These are phyloP conservation scores for Podospora australis DNA, from an alignment of 495 filamentous ascomycete species.

Conservation along the genomic window DNA sequence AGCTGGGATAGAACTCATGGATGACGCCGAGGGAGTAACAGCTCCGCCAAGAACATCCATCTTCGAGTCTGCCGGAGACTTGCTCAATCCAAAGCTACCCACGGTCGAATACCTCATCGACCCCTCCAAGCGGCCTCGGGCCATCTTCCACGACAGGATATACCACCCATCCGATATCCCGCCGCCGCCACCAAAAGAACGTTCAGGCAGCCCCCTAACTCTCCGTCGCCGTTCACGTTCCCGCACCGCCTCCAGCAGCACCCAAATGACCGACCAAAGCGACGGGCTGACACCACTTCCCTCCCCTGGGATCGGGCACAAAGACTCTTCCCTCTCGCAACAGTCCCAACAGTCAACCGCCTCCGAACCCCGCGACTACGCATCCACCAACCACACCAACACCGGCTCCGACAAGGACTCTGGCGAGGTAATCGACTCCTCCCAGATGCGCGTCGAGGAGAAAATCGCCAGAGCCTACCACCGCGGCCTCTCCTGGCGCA, in stretches of 20 bases:
- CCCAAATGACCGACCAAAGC: conserved; percentile 7
- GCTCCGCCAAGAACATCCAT: conserved; percentile 89
- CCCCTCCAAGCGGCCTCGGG: conserved; percentile 73
- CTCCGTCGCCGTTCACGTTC: conserved; percentile 22
- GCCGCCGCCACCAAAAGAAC: conserved; percentile 61
- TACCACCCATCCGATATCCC: conserved; percentile 94
- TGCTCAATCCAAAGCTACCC: conserved; percentile 85
- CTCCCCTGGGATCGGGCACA: conserved; percentile 14
- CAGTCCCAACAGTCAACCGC: neutral
- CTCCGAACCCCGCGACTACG: neutral
- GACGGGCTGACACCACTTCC: conserved; percentile 12
- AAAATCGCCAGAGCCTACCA: conserved; percentile 97
- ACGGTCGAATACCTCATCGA: conserved; percentile 72
- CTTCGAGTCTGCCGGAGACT: conserved; percentile 87
- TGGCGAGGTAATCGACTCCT: conserved; percentile 45
- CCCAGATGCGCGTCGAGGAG: conserved; percentile 82
- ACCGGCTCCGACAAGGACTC: conserved; percentile 32
- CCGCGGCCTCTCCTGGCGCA: conserved; percentile 82
- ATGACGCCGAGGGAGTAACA: conserved; percentile 37
- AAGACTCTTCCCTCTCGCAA: conserved; percentile 27
- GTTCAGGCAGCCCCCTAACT: conserved; percentile 30
- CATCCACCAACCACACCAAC: conserved; percentile 5
- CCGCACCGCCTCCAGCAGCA: conserved; percentile 5
- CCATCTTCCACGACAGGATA: conserved; percentile 94
- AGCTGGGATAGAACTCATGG: conserved; percentile 36